A percentile compares a stretch with the other conserved stretches of the same genome.
Conservation (phyloP, 176 grass and related monocot species). For the Oryza rufipogon region DNA sequence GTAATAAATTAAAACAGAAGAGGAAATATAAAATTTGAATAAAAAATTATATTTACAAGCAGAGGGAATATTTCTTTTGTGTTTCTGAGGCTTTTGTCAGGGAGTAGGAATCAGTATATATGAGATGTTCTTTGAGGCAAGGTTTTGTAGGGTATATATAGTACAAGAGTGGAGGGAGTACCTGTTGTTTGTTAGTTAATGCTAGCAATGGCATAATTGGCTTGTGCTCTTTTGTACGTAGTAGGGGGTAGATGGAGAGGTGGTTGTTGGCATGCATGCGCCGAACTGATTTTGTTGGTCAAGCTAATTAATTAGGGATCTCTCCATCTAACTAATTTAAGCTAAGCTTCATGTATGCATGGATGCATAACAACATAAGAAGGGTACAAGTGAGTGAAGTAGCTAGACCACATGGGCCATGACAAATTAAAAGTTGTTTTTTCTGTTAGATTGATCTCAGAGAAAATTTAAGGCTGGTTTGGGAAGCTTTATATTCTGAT, state of each 20-base stretch:
- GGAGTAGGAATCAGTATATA: constrained; percentile 21
- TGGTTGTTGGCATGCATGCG: constrained; percentile 3
- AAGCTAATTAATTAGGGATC: constrained; percentile 5
- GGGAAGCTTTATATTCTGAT: no score
- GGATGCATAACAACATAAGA: neutral
- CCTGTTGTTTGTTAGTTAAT: constrained; percentile 32
- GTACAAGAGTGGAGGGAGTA: neutral
- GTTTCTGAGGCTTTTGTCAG: neutral
- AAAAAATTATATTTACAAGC: no score
- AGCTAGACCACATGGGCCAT: neutral
- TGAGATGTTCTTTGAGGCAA: constrained; percentile 33
- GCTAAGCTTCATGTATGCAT: neutral
- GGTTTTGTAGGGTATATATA: neutral
- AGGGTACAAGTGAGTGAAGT: neutral
- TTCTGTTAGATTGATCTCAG: no score
- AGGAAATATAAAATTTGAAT: no score
- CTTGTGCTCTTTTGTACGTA: constrained; percentile 22
- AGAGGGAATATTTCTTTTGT: no score
- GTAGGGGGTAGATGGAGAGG: constrained; percentile 22
- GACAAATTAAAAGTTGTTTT: neutral
- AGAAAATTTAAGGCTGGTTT: no score
- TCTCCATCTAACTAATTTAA: neutral
- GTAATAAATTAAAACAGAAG: no score
- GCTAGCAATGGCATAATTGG: neutral
- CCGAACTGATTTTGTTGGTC: constrained; percentile 9